Conservation (phyloP, 805 yeast species). For the Ogataea pignaliae region DNA sequence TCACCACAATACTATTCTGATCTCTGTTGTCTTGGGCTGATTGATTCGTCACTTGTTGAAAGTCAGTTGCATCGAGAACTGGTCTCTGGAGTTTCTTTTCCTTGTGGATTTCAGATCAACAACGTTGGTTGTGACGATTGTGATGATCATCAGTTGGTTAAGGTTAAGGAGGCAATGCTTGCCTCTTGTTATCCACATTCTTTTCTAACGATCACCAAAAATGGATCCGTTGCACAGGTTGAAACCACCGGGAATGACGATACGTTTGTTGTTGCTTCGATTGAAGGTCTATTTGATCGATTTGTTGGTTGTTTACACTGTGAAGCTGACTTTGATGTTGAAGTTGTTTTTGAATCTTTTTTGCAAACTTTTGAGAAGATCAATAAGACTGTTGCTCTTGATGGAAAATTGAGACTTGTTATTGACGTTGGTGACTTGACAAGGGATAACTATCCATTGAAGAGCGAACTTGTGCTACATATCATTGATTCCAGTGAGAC, state of each 20-base stretch:
- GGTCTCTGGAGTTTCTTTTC: slow-evolving; percentile 46
- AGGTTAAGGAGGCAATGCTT: slow-evolving; percentile 42
- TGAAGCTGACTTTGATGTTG: not conserved
- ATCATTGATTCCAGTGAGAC: slow-evolving; percentile 16
- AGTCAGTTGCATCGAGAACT: slow-evolving; percentile 48
- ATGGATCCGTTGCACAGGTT: slow-evolving; percentile 45
- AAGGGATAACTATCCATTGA: slow-evolving; percentile 3
- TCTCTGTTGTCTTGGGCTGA: slow-evolving; percentile 39
- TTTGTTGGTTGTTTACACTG: too few relatives aligned
- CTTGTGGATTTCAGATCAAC: slow-evolving; percentile 39
- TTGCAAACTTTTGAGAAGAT: not conserved
- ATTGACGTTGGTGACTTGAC: slow-evolving; percentile 19
- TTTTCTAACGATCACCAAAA: slow-evolving; percentile 43
- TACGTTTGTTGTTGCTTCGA: slow-evolving; percentile 39
- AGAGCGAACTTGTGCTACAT: slow-evolving; percentile 1
- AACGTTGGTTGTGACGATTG: too few relatives aligned
- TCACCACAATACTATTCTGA: slow-evolving; percentile 50
- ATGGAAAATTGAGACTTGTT: slow-evolving; percentile 24
- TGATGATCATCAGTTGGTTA: slow-evolving; percentile 25
- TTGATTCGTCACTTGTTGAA: slow-evolving; percentile 40
- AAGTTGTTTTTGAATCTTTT: not conserved
- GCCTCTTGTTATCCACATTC: slow-evolving; percentile 42
- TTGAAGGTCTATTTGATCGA: slow-evolving; percentile 11
- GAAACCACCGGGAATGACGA: slow-evolving; percentile 48
- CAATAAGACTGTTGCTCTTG: slow-evolving; percentile 3